Percentiles rank a stretch among this genome's conserved stretches.
Evolutionary conservation across 805 yeast genomes (phyloP).

Genomic region (Huiozyma sinensis): DNA sequence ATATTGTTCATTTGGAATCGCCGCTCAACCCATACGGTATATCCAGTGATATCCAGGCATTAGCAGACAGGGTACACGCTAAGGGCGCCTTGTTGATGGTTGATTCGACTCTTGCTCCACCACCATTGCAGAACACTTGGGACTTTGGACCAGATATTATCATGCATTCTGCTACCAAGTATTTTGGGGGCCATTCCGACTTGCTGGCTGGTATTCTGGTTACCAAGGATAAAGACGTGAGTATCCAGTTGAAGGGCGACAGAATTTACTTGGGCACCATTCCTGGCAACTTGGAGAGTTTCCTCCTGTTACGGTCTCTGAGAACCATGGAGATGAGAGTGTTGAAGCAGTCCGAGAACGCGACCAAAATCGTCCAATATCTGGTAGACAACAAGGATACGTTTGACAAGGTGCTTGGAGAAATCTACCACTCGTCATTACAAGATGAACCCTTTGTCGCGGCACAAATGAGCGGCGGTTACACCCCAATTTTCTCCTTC

Average conservation of each 20-base stretch:
- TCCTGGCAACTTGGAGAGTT: constrained; percentile 68
- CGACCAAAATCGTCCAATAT: constrained; percentile 48
- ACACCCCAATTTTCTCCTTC: constrained; percentile 66
- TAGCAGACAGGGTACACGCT: constrained; percentile 61
- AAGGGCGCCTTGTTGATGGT: constrained; percentile 64
- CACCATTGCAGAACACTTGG: constrained; percentile 80
- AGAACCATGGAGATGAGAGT: constrained; percentile 73
- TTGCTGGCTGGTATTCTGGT: constrained; percentile 71
- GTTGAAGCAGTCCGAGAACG: constrained; percentile 51
- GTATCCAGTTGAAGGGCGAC: constrained; percentile 43
- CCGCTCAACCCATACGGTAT: constrained; percentile 82
- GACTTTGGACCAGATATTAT: constrained; percentile 76
- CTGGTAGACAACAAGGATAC: constrained; percentile 39
- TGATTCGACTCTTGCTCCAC: constrained; percentile 92
- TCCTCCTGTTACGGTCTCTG: constrained; percentile 63
- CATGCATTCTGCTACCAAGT: constrained; percentile 90
- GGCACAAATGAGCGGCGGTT: constrained; percentile 55
- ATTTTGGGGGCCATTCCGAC: constrained; percentile 91
- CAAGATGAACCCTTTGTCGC: constrained; percentile 59
- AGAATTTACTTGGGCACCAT: constrained; percentile 69
- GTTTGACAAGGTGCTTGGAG: constrained; percentile 35
- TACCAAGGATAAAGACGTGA: constrained; percentile 43
- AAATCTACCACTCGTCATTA: constrained; percentile 62
- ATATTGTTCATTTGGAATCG: constrained; percentile 73
- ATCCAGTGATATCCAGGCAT: constrained; percentile 48